Evolutionary conservation across 768 basidiomycete species (phyloP).

Genomic region (Agaricus blazei): DNA sequence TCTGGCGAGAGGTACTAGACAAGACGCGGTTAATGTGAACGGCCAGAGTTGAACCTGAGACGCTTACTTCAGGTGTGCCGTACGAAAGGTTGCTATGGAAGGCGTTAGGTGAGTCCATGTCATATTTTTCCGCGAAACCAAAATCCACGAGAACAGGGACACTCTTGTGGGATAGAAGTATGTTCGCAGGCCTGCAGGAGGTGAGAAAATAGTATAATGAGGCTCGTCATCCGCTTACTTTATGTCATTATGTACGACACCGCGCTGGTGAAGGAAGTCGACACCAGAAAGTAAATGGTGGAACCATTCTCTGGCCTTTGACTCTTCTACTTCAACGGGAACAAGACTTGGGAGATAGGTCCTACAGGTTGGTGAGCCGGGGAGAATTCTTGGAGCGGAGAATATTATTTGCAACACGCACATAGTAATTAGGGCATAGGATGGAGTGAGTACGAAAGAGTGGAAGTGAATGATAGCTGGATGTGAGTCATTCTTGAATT

Average conservation of each 20-base stretch:
- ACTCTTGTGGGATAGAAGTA: conserved; percentile 73
- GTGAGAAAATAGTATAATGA: background rate
- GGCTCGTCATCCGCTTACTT: conserved; percentile 50
- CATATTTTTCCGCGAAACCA: conserved; percentile 91
- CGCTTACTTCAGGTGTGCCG: conserved; percentile 83
- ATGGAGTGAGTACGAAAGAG: conserved; percentile 89
- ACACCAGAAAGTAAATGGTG: conserved; percentile 75
- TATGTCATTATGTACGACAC: conserved; percentile 91
- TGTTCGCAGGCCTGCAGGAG: conserved; percentile 76
- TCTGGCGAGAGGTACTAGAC: conserved; percentile 86
- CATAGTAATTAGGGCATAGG: conserved; percentile 91
- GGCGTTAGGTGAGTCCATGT: conserved; percentile 52
- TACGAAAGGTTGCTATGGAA: conserved; percentile 82
- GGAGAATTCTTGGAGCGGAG: background rate
- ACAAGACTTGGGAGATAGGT: conserved; percentile 80
- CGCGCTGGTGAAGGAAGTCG: conserved; percentile 77
- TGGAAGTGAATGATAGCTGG: conserved; percentile 92
- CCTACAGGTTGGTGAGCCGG: conserved; percentile 39
- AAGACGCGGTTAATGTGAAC: conserved; percentile 5
- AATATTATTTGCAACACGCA: conserved; percentile 32
- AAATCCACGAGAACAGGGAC: conserved; percentile 93
- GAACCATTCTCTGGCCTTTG: conserved; percentile 78
- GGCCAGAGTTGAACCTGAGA: background rate
- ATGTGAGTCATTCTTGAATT: conserved; percentile 80
- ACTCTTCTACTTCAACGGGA: conserved; percentile 83